These are phyloP conservation scores for Odonthalia washingtoniensis DNA, from an alignment of 31 red algal genomes.

Conservation along the genomic window DNA sequence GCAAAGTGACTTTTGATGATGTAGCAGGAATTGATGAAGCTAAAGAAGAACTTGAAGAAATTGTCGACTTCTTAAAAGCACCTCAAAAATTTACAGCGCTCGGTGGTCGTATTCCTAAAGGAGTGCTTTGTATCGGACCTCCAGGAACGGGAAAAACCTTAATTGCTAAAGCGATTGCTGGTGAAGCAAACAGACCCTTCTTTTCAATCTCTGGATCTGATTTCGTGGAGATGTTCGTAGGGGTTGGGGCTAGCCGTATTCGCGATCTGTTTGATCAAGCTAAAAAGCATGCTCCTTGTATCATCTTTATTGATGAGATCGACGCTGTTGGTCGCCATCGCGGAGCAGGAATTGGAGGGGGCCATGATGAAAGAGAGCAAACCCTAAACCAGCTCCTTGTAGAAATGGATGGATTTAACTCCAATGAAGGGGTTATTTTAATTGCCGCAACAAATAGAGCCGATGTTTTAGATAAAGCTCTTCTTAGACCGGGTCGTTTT, in stretches of 20 bases:
- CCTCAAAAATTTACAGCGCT: not conserved
- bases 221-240: slow-evolving; percentile 70
- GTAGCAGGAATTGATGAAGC: slow-evolving; percentile 52
- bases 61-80: slow-evolving; percentile 12
- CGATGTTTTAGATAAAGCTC: slow-evolving; percentile 69
- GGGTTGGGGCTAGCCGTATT: slow-evolving; percentile 46
- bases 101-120: slow-evolving; percentile 31
- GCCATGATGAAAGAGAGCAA: slow-evolving; percentile 41
- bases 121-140: slow-evolving; percentile 35
- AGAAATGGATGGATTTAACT: slow-evolving; percentile 68
- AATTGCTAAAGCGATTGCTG: slow-evolving; percentile 58
- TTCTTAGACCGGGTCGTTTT: slow-evolving; percentile 70
- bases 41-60: slow-evolving; percentile 40
- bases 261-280: slow-evolving; percentile 56
- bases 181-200: slow-evolving; percentile 39
- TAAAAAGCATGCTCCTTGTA: slow-evolving; percentile 53
- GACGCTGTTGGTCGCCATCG: slow-evolving; percentile 60
- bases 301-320: slow-evolving; percentile 83
- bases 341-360: not conserved
- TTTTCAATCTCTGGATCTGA: slow-evolving; percentile 57
- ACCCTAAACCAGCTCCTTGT: slow-evolving; percentile 63
- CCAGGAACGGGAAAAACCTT: slow-evolving; percentile 72
- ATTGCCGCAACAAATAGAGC: slow-evolving; percentile 76
- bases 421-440: slow-evolving; percentile 49
- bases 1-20: slow-evolving; percentile 36